phyloP scores from a whole-genome alignment of 148 eudicot genomes.

The Chenopodium formosanum region DNA sequence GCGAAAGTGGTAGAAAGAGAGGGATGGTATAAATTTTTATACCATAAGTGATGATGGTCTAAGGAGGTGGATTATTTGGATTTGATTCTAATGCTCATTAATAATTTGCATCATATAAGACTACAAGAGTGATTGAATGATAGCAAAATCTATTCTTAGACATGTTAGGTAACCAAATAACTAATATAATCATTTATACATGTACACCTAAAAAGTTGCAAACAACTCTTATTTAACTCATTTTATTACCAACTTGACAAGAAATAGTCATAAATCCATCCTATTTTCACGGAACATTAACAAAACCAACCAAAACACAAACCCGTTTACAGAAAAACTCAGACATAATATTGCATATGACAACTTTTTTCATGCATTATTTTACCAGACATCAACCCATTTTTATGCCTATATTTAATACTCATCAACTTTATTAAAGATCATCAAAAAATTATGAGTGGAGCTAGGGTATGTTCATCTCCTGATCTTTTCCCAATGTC shows the following conservation, averaged over 20 bases:
- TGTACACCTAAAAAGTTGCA: not conserved
- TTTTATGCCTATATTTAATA: not conserved
- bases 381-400: slow-evolving; percentile 4
- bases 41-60: no score
- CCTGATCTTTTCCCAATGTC: slow-evolving; percentile 46
- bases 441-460: slow-evolving; percentile 38
- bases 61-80: not conserved
- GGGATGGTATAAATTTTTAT: no score
- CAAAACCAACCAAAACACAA: slow-evolving; percentile 9
- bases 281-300: slow-evolving; percentile 13
- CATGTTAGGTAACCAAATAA: not conserved
- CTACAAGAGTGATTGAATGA: no score
- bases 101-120: not conserved
- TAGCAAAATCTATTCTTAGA: not conserved
- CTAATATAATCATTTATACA: not conserved
- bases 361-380: slow-evolving; percentile 8
- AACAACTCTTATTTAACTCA: not conserved
- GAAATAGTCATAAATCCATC: slow-evolving; percentile 17
- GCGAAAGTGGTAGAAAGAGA: no score
- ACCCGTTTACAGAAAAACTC: not conserved
- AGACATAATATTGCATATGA: not conserved
- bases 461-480: slow-evolving; percentile 47
- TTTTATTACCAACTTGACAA: not conserved
- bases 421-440: not conserved
- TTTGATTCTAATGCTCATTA: not conserved